Percentiles rank a stretch among this genome's conserved stretches.
Conservation (phyloP, 768 basidiomycete genomes). For the Kwoniella pini region DNA sequence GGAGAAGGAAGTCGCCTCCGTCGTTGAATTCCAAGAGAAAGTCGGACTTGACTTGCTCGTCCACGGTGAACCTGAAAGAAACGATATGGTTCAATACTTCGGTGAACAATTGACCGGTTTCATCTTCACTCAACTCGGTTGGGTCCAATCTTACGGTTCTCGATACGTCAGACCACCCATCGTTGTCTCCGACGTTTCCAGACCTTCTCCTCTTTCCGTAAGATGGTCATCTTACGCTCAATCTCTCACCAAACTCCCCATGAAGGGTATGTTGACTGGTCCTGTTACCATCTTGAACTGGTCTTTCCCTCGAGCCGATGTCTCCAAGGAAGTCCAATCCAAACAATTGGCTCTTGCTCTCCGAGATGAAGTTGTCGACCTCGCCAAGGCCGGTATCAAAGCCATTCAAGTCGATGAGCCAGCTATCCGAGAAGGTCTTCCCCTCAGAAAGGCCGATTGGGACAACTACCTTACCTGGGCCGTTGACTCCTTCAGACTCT, state of each 20-base stretch:
- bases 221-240: constrained; percentile 97
- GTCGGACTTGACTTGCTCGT: constrained; percentile 95
- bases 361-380: constrained; percentile 96
- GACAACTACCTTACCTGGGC: constrained; percentile 95
- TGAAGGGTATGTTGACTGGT: constrained; percentile 99
- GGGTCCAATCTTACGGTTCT: constrained; percentile 99
- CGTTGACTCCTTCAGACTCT: constrained; percentile 96
- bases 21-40: constrained; percentile 95
- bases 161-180: constrained; percentile 99
- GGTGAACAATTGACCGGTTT: constrained; percentile 93
- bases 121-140: constrained; percentile 96
- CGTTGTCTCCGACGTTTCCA: constrained; percentile 96
- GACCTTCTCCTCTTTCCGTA: constrained; percentile 89
- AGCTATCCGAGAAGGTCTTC: constrained; percentile 98
- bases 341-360: constrained; percentile 97
- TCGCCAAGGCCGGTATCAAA: constrained; percentile 92
- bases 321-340: constrained; percentile 92
- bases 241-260: constrained; percentile 84
- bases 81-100: constrained; percentile 99
- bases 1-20: constrained; percentile 91
- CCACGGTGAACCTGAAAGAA: constrained; percentile 97
- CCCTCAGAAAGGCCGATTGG: constrained; percentile 96
- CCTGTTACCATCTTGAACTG: constrained; percentile 96
- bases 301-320: constrained; percentile 99
- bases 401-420: constrained; percentile 99